phyloP scores from a whole-genome alignment of 768 basidiomycete genomes.

The Lentinus tigrinus region DNA sequence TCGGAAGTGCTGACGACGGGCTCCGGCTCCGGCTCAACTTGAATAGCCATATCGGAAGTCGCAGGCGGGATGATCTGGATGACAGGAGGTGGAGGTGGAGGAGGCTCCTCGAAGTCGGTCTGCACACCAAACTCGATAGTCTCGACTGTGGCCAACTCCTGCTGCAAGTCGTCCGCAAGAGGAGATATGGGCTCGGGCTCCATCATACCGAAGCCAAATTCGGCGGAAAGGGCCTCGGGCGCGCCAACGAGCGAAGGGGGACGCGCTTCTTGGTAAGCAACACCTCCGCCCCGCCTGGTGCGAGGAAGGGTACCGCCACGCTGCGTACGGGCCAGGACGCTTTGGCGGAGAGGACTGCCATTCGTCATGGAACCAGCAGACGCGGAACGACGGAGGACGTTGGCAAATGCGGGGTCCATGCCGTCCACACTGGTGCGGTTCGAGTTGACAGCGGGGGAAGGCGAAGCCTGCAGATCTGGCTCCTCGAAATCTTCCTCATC shows the following conservation, averaged over 20 bases:
- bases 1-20: slow-evolving; percentile 22
- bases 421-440: slow-evolving; percentile 78
- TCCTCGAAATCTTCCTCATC: slow-evolving; percentile 47
- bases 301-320: slow-evolving; percentile 52
- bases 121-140: slow-evolving; percentile 66
- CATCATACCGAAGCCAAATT: slow-evolving; percentile 44
- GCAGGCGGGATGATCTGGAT: slow-evolving; percentile 29
- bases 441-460: slow-evolving; percentile 43
- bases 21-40: slow-evolving; percentile 31
- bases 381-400: slow-evolving; percentile 61
- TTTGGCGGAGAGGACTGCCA: slow-evolving; percentile 62
- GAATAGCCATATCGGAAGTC: slow-evolving; percentile 32
- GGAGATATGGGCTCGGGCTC: slow-evolving; percentile 31
- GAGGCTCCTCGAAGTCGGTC: slow-evolving; percentile 52
- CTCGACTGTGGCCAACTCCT: slow-evolving; percentile 38
- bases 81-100: slow-evolving; percentile 19
- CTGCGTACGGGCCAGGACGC: slow-evolving; percentile 47
- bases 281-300: slow-evolving; percentile 56
- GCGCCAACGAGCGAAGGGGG: slow-evolving; percentile 70
- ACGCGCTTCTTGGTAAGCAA: slow-evolving; percentile 66
- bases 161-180: slow-evolving; percentile 37
- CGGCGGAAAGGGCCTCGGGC: slow-evolving; percentile 66
- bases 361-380: slow-evolving; percentile 42
- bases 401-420: slow-evolving; percentile 86
- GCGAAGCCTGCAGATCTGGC: slow-evolving; percentile 33